Percentiles rank a stretch among this genome's conserved stretches.
Evolutionary conservation across 148 eudicot species (phyloP).

Genomic region (Rhododendron molle): DNA sequence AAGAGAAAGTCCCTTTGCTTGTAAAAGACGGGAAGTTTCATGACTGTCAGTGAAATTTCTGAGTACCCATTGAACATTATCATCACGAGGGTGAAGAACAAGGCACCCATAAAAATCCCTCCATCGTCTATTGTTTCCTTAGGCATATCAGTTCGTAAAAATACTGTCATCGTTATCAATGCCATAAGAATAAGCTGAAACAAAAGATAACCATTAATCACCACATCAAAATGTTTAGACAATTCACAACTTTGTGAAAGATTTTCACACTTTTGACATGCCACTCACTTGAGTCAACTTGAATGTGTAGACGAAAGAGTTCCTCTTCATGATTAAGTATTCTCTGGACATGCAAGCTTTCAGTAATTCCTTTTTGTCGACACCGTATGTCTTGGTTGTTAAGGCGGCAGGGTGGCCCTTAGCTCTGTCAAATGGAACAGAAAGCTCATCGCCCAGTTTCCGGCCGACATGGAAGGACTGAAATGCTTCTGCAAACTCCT

Average conservation of each 20-base stretch:
- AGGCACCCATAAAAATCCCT: constrained; percentile 34
- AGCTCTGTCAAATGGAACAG: constrained; percentile 25
- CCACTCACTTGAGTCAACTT: constrained; percentile 39
- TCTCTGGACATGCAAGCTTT: constrained; percentile 39
- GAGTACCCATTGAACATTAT: constrained; percentile 45
- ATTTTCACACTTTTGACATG: not conserved
- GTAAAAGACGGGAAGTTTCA: constrained; percentile 51
- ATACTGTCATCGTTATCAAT: constrained; percentile 26
- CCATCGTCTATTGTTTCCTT: constrained; percentile 31
- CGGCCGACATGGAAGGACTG: constrained; percentile 31
- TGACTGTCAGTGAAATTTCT: constrained; percentile 26
- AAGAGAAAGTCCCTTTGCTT: constrained; percentile 55
- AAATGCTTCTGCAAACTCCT: constrained; percentile 34
- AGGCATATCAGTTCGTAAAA: constrained; percentile 27
- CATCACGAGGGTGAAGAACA: constrained; percentile 34
- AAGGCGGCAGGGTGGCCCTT: constrained; percentile 33
- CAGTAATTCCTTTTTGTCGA: constrained; percentile 22
- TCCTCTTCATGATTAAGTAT: constrained; percentile 39
- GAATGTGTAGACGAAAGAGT: constrained; percentile 32
- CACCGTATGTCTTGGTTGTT: constrained; percentile 31
- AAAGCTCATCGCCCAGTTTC: constrained; percentile 21
- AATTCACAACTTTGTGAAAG: not conserved
- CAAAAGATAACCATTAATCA: not conserved
- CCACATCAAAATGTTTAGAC: not conserved
- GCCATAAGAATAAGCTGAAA: constrained; percentile 28